A percentile compares a stretch with the other conserved stretches of the same genome.
These are phyloP conservation scores for Cladosporium sphaerospermum DNA, from an alignment of 2,329 filamentous ascomycete species.

Conservation along the genomic window DNA sequence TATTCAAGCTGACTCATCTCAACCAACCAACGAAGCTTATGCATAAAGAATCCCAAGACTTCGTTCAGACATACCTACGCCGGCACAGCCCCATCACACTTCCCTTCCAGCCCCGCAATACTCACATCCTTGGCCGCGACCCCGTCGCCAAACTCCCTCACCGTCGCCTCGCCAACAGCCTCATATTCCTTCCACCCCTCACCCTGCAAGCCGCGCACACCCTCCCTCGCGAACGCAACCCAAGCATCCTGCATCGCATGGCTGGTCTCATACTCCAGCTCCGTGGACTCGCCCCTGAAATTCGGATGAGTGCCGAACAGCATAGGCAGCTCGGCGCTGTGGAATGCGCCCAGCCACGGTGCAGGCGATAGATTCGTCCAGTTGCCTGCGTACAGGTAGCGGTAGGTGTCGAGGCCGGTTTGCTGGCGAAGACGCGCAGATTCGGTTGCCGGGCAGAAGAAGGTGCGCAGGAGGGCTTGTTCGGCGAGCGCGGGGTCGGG, in stretches of 20 bases:
- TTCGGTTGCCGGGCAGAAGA: constrained; percentile 16
- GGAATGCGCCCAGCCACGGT: constrained; percentile 27
- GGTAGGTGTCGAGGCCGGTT: constrained; percentile 18
- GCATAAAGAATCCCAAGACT: too few species aligned
- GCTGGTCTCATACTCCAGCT: constrained; percentile 16
- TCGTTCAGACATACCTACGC: not conserved
- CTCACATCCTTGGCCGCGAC: constrained; percentile 26
- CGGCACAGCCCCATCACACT: constrained; percentile 19
- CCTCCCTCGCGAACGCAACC: constrained; percentile 19
- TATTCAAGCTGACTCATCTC: too few species aligned
- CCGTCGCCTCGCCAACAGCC: constrained; percentile 15
- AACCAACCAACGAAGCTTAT: too few species aligned
- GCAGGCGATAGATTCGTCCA: constrained; percentile 23
- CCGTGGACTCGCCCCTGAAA: constrained; percentile 15
- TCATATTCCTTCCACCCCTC: constrained; percentile 19
- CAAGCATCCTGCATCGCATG: constrained; percentile 22
- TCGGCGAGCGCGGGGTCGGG: constrained; percentile 8
- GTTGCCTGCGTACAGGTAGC: constrained; percentile 27
- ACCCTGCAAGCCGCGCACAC: constrained; percentile 20
- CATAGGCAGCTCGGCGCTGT: constrained; percentile 28
- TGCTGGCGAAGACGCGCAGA: constrained; percentile 16
- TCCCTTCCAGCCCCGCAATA: constrained; percentile 17
- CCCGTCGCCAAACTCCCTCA: constrained; percentile 23
- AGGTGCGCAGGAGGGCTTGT: constrained; percentile 22
- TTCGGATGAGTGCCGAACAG: constrained; percentile 21